Base-by-base conservation (phyloP, 306 rosid genomes). In the Malus orientalis region DNA sequence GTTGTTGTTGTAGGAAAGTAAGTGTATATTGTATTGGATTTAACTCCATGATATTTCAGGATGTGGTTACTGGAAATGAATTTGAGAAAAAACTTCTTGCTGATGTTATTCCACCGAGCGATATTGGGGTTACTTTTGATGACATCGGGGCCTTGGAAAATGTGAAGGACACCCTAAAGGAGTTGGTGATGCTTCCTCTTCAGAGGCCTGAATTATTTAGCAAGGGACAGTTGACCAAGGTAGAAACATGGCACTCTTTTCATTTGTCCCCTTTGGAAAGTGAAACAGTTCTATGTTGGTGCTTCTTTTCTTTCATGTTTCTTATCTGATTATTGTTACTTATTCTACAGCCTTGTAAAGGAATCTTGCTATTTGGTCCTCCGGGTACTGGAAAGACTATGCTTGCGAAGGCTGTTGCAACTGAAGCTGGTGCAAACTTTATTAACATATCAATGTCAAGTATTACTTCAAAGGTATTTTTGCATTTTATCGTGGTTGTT, bases 341-440 rank as follows among this genome's bases (percentile, higher is more conserved):
- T 67, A 63, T 72, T 59, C 49, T 77, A 64, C 81, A 94, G 98
- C 97, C 98, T 62, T 92, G 97, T 91, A 94, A 94, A 86, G 98
- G 98, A 78, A 94, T 94, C 80, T 84, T 94, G 84, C 91, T 94
- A 66, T 94, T 94, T 82, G 98, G 98, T 1, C 98, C 98, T 25
- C 98, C 98, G 32, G 98, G 98, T 60, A 94, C 98, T 16, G 98
- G 98, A 67, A 94, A 94, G 80, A 94, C 98, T 29, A 94, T 94
- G 98, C 98, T 94, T 27, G 98, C 98, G 67, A 94, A 94, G 86
- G 98, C 98, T 78, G 98, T 94, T 74, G 98, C 98, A 71, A 94
- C 98, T 27, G 98, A 94, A 83, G 98, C 98, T 53, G 97, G 98
- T 77, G 98, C 98, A 36, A 94, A 92, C 85, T 94, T 94, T 77